Percentiles rank a stretch among this genome's conserved stretches.
Evolutionary conservation across 176 grass and related monocot genomes (phyloP).

Genomic region (Oryza brachyantha): DNA sequence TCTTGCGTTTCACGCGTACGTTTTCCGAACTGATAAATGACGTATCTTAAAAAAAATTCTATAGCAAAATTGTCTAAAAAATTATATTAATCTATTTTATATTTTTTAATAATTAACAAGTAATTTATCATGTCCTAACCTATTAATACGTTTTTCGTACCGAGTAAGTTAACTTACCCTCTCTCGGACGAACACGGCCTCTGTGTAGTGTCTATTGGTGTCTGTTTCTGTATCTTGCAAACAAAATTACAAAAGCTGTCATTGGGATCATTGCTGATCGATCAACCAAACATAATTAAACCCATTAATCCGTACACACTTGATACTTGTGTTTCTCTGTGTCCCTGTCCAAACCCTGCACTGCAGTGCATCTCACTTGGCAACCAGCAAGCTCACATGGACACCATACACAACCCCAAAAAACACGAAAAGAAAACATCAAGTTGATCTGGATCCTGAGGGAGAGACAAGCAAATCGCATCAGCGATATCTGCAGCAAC

Average conservation of each 20-base stretch:
- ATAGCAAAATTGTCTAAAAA: too few relatives aligned
- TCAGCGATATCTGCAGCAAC: background rate
- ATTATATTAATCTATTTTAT: too few relatives aligned
- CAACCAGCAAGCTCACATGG: background rate
- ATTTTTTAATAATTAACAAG: too few relatives aligned
- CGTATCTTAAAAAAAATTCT: too few relatives aligned
- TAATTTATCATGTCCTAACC: too few relatives aligned
- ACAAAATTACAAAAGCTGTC: background rate
- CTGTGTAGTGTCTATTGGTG: too few relatives aligned
- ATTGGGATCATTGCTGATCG: too few relatives aligned
- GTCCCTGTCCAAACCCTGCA: background rate
- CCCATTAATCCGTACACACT: background rate
- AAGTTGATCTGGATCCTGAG: constrained; percentile 21
- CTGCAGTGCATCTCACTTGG: background rate
- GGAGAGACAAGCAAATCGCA: constrained; percentile 27
- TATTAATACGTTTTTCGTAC: too few relatives aligned
- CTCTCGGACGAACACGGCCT: too few relatives aligned
- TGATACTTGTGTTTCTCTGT: background rate
- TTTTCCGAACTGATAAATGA: too few relatives aligned
- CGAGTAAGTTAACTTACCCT: too few relatives aligned
- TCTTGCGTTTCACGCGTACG: too few relatives aligned
- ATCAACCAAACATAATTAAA: background rate
- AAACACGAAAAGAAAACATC: background rate
- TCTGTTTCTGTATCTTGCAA: background rate
- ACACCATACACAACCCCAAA: background rate